A percentile compares a stretch with the other conserved stretches of the same genome.
Conservation (phyloP, 73 alveolate genomes). For the Effrenium voratum region DNA sequence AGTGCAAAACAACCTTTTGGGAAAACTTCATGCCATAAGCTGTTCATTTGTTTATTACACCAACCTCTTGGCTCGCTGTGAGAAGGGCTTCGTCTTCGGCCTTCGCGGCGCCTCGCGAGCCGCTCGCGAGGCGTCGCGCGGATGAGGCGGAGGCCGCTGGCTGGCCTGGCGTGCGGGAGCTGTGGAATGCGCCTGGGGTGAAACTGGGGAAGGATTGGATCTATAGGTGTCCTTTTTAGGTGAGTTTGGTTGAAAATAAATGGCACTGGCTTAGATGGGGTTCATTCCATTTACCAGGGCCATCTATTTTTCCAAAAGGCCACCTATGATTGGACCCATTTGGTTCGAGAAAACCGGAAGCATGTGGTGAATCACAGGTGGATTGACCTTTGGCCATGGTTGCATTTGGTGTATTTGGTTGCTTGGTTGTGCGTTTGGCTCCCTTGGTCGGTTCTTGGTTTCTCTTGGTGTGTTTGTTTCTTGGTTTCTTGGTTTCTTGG, state of each 20-base stretch:
- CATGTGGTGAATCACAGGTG: neutral
- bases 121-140: constrained; percentile 35
- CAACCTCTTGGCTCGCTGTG: neutral
- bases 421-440: too few relatives aligned
- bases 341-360: neutral
- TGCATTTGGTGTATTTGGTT: too few relatives aligned
- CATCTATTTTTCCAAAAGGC: neutral
- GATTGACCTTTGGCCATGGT: too few relatives aligned
- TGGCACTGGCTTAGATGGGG: neutral
- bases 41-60: neutral
- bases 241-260: neutral
- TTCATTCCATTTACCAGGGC: neutral
- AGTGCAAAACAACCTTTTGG: neutral
- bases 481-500: too few relatives aligned
- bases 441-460: too few relatives aligned
- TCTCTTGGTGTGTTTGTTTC: too few relatives aligned
- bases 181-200: constrained; percentile 43
- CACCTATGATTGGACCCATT: neutral
- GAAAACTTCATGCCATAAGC: neutral
- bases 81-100: neutral
- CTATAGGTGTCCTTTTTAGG: neutral
- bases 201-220: neutral
- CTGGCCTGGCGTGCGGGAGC: constrained; percentile 52
- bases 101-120: neutral
- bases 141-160: constrained; percentile 53